A percentile compares a stretch with the other conserved stretches of the same genome.
phyloP scores from a whole-genome alignment of 2,329 filamentous ascomycete species.

The Neonectria coccinea region DNA sequence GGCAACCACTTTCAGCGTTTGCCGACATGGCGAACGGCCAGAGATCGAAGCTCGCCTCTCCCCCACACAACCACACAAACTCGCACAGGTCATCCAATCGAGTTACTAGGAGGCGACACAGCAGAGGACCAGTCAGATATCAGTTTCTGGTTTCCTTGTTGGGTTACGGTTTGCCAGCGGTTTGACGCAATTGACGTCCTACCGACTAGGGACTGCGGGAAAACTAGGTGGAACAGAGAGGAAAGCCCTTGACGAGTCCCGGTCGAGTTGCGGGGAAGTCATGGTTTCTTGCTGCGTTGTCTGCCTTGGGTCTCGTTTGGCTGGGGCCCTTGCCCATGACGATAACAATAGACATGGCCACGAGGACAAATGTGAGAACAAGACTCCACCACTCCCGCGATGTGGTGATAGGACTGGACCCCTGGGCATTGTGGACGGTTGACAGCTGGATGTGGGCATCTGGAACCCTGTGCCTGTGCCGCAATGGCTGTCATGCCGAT shows the following conservation, averaged over 20 bases:
- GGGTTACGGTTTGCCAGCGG: slow-evolving; percentile 26
- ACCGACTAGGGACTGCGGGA: slow-evolving; percentile 11
- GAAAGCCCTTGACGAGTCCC: slow-evolving; percentile 1
- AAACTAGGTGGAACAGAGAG: not conserved
- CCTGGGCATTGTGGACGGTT: not conserved
- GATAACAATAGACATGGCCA: slow-evolving; percentile 5
- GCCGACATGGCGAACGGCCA: slow-evolving; percentile 5
- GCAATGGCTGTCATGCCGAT: not conserved
- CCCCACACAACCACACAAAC: slow-evolving; percentile 30
- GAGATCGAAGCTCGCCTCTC: slow-evolving; percentile 10
- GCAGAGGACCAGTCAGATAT: slow-evolving; percentile 40
- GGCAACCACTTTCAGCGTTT: not conserved
- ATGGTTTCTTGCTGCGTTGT: slow-evolving; percentile 11
- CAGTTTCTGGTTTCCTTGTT: slow-evolving; percentile 40
- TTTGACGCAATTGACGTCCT: slow-evolving; percentile 30
- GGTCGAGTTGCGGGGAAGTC: slow-evolving; percentile 39
- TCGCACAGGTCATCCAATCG: slow-evolving; percentile 34
- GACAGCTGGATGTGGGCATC: not conserved
- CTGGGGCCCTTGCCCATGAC: not conserved
- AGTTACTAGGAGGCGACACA: slow-evolving; percentile 11
- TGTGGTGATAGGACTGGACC: not conserved
- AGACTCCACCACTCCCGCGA: not conserved
- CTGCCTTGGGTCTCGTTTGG: slow-evolving; percentile 18
- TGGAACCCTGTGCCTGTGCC: not conserved
- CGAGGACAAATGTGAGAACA: not conserved